Evolutionary conservation across 208 protist genomes (phyloP), one percentile per base, ranked within the genome.

Genomic region (Leishmania turanica): DNA sequence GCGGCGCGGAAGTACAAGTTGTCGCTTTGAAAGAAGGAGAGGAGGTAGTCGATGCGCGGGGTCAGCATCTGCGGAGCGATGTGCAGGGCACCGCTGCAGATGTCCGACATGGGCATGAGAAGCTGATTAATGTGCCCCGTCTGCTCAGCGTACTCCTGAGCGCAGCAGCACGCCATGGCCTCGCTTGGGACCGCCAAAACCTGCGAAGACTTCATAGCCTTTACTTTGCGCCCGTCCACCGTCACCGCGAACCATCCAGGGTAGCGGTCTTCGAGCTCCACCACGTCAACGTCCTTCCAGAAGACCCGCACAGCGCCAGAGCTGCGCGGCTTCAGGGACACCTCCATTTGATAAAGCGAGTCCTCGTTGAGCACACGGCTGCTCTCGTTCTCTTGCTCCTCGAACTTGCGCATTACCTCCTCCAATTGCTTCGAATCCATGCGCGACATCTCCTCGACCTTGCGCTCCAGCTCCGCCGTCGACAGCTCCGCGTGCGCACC

Each of bases 11-110:
- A 98, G 91, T 97, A 98, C 66, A 97, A 47, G 85, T 98, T 97
- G 83, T 98, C 96, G 83, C 95, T 96, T 73, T 96, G 93, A 77
- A 93, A 97, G 69, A 98, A 98, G 40, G 93, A 94, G 80, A 98
- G 91, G 77, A 98, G 91, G 85, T 98, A 98, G 79, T 97, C 95
- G 42, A 98, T 90, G 75, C 96, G 92, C 24, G 94, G 93, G 37
- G 87, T 81, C 75, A 98, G 91, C 90, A 95, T 96, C 84, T 97
- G 92, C 60, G 93, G 94, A 3, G 92, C 88, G 24, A 98, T 93
- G 75, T 97, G 92, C 37, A 96, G 85, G 0, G 94, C 89, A 4
- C 95, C 96, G 79, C 95, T 98, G 86, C 95, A 96, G 31, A 98
- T 87, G 79, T 98, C 96, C 1, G 88, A 89, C 84, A 98, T 85